A percentile compares a stretch with the other conserved stretches of the same genome.
phyloP scores from a whole-genome alignment of 495 filamentous ascomycete genomes.

The Cenococcum geophilum region DNA sequence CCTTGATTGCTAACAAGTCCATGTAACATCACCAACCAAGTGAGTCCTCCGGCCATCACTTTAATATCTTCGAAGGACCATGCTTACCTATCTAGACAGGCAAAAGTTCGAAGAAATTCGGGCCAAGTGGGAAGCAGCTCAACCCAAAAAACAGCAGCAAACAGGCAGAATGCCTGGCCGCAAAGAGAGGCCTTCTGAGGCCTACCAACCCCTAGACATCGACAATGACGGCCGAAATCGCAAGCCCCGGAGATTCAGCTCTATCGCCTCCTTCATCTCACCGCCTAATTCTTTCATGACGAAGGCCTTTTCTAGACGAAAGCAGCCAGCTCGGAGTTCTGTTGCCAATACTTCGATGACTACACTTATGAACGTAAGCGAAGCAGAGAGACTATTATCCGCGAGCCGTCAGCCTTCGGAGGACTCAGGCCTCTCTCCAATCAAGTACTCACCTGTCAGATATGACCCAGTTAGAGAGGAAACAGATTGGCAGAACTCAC shows the following conservation, averaged over 20 bases:
- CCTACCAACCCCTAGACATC: background rate
- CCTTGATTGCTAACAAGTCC: background rate
- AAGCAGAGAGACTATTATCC: background rate
- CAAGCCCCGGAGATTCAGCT: constrained; percentile 3
- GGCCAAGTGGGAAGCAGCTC: constrained; percentile 1
- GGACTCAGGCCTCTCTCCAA: background rate
- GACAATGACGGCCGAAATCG: background rate
- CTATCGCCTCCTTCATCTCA: constrained; percentile 3
- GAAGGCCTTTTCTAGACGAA: background rate
- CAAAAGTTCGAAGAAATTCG: constrained; percentile 4
- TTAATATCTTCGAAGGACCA: background rate
- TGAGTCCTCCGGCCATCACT: background rate
- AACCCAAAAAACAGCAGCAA: background rate
- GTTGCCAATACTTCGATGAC: background rate
- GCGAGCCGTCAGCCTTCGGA: background rate
- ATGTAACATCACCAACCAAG: background rate
- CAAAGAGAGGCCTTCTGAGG: background rate
- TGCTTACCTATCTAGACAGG: constrained; percentile 1
- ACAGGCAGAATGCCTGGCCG: background rate
- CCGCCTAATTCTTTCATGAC: constrained; percentile 1
- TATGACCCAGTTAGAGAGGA: background rate
- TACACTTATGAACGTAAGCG: background rate
- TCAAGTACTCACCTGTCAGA: background rate
- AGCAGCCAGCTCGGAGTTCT: background rate
- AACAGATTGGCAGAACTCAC: background rate